A percentile compares a stretch with the other conserved stretches of the same genome.
phyloP scores from a whole-genome alignment of 345 rosid species.

The Linum lewisii region DNA sequence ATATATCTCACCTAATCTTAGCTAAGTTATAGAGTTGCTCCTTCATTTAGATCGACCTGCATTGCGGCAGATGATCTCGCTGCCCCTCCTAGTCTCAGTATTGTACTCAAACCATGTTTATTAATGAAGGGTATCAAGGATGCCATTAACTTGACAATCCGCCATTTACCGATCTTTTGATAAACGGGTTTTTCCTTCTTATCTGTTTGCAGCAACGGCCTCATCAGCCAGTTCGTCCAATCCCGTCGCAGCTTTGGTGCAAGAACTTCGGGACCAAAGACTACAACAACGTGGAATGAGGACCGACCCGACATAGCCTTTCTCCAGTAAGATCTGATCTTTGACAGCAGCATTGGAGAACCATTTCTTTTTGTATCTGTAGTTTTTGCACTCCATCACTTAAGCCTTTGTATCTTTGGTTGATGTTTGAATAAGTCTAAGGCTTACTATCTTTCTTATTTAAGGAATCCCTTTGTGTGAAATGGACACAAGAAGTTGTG shows the following conservation, averaged over 20 bases:
- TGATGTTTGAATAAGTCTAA: slow-evolving; percentile 9
- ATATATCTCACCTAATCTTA: not conserved
- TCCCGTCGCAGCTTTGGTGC: slow-evolving; percentile 99
- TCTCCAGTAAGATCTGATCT: slow-evolving; percentile 4
- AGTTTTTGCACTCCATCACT: slow-evolving; percentile 3
- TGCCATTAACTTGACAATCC: too few relatives aligned
- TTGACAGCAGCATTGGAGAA: not conserved
- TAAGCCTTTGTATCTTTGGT: not conserved
- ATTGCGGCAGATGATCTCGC: too few relatives aligned
- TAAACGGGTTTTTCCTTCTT: not conserved
- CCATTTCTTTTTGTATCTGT: not conserved
- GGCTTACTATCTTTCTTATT: not conserved
- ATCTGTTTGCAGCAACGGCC: slow-evolving; percentile 88
- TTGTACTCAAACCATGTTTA: too few relatives aligned
- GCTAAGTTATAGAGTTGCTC: not conserved
- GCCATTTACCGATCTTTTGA: too few relatives aligned
- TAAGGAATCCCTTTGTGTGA: not conserved
- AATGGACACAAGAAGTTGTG: not conserved
- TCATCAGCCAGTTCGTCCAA: slow-evolving; percentile 84
- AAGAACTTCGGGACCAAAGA: slow-evolving; percentile 94
- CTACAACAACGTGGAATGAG: slow-evolving; percentile 27
- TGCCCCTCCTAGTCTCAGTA: too few relatives aligned
- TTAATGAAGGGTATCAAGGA: too few relatives aligned
- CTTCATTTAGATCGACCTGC: too few relatives aligned
- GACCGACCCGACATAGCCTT: not conserved